Conservation (phyloP, 1,139 yeast species). For the Yamadazyma conglobata region DNA sequence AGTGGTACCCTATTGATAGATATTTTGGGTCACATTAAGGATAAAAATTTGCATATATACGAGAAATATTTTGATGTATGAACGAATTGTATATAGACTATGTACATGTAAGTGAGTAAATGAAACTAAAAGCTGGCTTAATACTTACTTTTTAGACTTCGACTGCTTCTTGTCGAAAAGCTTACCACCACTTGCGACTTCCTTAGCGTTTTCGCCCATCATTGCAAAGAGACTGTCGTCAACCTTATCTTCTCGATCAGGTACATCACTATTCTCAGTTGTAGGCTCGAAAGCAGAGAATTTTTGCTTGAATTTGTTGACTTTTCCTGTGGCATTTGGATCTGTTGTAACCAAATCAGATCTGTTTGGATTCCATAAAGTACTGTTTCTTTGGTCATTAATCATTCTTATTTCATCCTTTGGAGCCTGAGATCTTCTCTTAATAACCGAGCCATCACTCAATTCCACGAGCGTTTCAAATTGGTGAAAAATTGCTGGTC, state of each 20-base stretch:
- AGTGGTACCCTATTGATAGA: constrained; percentile 28
- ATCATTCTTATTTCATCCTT: constrained; percentile 82
- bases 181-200: constrained; percentile 63
- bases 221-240: constrained; percentile 56
- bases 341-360: constrained; percentile 72
- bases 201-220: constrained; percentile 59
- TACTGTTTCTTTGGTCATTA: constrained; percentile 81
- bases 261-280: constrained; percentile 5
- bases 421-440: constrained; percentile 83
- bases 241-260: constrained; percentile 15
- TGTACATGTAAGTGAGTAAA: constrained; percentile 16
- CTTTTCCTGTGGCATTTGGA: constrained; percentile 79
- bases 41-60: neutral
- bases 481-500: constrained; percentile 90
- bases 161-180: constrained; percentile 49
- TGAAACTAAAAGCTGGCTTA: constrained; percentile 9
- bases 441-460: constrained; percentile 88
- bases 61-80: neutral
- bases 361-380: constrained; percentile 85
- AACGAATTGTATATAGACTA: constrained; percentile 8
- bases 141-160: constrained; percentile 28
- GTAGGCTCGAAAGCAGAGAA: constrained; percentile 50
- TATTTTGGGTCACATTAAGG: constrained; percentile 9
- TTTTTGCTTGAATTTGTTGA: constrained; percentile 80
- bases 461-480: constrained; percentile 84